Percentiles rank a stretch among this genome's conserved stretches.
Conservation (phyloP, 331 rosid genomes). For the Saraca asoca region DNA sequence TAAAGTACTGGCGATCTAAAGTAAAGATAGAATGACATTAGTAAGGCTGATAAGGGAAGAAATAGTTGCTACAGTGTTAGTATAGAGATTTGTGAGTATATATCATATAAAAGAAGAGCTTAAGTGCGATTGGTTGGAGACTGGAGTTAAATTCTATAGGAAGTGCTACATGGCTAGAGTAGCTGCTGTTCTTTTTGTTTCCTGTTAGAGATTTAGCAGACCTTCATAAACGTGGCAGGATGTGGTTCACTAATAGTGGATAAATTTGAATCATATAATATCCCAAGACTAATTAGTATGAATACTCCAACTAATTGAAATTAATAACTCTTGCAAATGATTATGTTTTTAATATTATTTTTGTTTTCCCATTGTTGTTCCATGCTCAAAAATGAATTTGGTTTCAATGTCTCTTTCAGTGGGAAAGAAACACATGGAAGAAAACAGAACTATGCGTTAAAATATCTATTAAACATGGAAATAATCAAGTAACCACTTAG, state of each 20-base stretch:
- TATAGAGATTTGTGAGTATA: background rate
- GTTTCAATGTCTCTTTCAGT: slow-evolving; percentile 13
- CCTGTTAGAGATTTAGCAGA: too few relatives aligned
- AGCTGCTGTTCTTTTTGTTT: too few relatives aligned
- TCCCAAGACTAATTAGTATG: background rate
- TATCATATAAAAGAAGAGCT: too few relatives aligned
- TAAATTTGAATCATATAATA: too few relatives aligned
- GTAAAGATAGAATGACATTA: background rate
- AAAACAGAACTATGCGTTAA: background rate
- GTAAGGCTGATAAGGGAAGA: background rate
- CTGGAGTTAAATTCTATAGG: too few relatives aligned
- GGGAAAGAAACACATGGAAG: background rate
- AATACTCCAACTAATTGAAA: background rate
- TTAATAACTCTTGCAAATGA: slow-evolving; percentile 15
- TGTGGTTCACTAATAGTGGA: too few relatives aligned
- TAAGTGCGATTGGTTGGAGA: too few relatives aligned
- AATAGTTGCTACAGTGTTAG: slow-evolving; percentile 20
- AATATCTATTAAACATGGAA: slow-evolving; percentile 11
- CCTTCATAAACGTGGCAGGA: too few relatives aligned
- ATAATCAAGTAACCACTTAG: background rate
- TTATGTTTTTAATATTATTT: background rate
- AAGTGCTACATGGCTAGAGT: too few relatives aligned
- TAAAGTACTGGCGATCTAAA: background rate
- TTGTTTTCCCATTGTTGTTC: background rate
- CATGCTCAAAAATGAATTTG: background rate